These are phyloP conservation scores for Elongisporangium undulatum DNA, from an alignment of 352 stramenopile species.

Conservation along the genomic window DNA sequence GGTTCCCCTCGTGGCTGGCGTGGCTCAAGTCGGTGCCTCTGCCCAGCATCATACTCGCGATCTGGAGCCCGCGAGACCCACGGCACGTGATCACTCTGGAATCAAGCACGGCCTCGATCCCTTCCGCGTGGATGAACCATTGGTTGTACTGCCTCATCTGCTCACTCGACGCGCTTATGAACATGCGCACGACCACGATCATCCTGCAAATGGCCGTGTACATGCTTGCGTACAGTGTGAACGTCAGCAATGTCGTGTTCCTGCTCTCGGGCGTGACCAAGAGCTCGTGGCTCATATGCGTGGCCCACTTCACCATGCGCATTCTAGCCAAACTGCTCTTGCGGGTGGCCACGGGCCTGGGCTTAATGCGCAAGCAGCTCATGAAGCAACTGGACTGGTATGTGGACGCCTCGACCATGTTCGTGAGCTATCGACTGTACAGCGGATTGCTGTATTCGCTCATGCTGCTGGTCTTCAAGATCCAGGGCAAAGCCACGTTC, in stretches of 20 bases:
- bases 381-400: constrained; percentile 42
- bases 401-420: constrained; percentile 37
- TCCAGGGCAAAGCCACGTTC: constrained; percentile 30
- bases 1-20: constrained; percentile 14
- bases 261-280: constrained; percentile 36
- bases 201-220: constrained; percentile 42
- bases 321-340: constrained; percentile 22
- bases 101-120: not conserved
- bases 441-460: constrained; percentile 41
- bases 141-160: constrained; percentile 63
- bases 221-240: constrained; percentile 50
- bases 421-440: constrained; percentile 62
- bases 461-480: constrained; percentile 30
- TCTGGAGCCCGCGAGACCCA: not conserved
- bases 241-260: constrained; percentile 54
- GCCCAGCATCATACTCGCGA: not conserved
- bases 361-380: constrained; percentile 18
- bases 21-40: not conserved
- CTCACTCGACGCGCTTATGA: constrained; percentile 42
- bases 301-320: constrained; percentile 30
- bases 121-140: constrained; percentile 54
- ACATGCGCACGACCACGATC: constrained; percentile 39
- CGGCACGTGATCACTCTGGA: not conserved
- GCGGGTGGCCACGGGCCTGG: constrained; percentile 23
- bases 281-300: constrained; percentile 61